phyloP scores from a whole-genome alignment of 768 basidiomycete genomes.

The Boletus fagicola region DNA sequence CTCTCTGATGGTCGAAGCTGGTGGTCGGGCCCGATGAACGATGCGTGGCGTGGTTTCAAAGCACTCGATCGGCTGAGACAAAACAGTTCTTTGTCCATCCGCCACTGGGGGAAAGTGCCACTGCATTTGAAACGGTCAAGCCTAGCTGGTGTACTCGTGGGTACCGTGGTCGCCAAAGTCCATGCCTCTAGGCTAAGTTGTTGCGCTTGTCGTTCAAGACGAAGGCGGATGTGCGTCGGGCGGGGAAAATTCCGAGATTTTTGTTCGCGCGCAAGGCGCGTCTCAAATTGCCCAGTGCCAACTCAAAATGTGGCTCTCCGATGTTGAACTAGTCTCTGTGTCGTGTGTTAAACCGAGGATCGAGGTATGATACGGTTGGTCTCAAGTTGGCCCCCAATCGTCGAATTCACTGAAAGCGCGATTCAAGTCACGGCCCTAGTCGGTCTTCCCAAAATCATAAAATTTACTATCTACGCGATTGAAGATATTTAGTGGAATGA shows the following conservation, averaged over 20 bases:
- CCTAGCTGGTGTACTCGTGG: not conserved
- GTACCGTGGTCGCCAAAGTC: not conserved
- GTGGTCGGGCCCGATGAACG: not conserved
- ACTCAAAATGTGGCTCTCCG: too few relatives aligned
- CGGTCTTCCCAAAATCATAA: too few relatives aligned
- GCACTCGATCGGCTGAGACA: not conserved
- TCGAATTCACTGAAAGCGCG: too few relatives aligned
- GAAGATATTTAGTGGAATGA: too few relatives aligned
- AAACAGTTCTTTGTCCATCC: not conserved
- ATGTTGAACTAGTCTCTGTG: too few relatives aligned
- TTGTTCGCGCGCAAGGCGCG: not conserved
- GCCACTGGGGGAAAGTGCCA: not conserved
- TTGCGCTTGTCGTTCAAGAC: not conserved
- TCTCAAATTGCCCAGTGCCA: not conserved
- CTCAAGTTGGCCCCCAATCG: too few relatives aligned
- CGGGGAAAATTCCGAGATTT: not conserved
- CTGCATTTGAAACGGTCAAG: not conserved
- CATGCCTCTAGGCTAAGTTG: not conserved
- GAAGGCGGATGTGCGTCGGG: not conserved
- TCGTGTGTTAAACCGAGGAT: too few relatives aligned
- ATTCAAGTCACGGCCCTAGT: too few relatives aligned
- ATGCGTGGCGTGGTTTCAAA: constrained; percentile 3
- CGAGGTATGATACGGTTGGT: too few relatives aligned
- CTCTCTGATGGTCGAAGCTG: not conserved
- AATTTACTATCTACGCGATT: too few relatives aligned